Evolutionary conservation across 2,329 filamentous ascomycete species (phyloP).

Genomic region (Fusarium falciforme): DNA sequence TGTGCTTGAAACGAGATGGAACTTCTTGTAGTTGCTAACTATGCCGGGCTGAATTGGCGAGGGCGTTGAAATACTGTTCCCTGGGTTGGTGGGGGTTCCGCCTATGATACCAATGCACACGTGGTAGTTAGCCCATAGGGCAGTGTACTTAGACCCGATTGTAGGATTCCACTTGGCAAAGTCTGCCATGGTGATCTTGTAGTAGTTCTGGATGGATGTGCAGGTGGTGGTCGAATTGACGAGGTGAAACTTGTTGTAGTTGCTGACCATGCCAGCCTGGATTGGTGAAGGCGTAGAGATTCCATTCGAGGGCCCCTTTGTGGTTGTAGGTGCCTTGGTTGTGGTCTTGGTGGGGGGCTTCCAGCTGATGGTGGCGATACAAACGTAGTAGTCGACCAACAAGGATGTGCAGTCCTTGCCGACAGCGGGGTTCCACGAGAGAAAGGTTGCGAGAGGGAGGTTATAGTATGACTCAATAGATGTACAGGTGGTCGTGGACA

Average conservation of each 20-base stretch:
- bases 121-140: neutral
- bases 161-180: neutral
- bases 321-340: neutral
- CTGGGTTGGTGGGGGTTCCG: neutral
- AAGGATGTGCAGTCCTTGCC: conserved; percentile 16
- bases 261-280: neutral
- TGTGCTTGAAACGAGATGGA: conserved; percentile 33
- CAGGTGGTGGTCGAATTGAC: neutral
- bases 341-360: neutral
- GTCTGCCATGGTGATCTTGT: neutral
- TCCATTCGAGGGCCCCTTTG: conserved; percentile 15
- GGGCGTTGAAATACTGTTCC: conserved; percentile 39
- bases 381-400: conserved; percentile 7
- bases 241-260: neutral
- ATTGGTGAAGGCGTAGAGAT: conserved; percentile 40
- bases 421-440: conserved; percentile 34
- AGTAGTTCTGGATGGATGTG: neutral
- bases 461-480: conserved; percentile 7
- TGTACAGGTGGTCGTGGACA: conserved; percentile 19
- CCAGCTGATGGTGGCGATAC: neutral
- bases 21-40: conserved; percentile 45
- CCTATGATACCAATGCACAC: neutral
- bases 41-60: conserved; percentile 46
- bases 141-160: neutral
- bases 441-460: conserved; percentile 17